Base-by-base conservation (phyloP, 2,329 filamentous ascomycete genomes). In the Periglandula ipomoeae region DNA sequence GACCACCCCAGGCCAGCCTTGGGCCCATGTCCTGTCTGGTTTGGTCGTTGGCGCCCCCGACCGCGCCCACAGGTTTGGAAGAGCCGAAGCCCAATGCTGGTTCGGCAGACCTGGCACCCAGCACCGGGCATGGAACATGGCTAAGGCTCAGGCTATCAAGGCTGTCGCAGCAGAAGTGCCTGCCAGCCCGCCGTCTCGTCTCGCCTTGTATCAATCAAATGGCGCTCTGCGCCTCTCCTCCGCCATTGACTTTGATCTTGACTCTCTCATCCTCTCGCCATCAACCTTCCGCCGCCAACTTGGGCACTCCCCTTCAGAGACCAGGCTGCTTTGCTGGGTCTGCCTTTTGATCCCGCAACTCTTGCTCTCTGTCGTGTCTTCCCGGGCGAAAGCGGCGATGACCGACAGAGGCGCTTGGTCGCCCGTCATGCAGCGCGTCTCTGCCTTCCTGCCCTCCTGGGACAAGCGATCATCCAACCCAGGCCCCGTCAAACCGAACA, bases 371-470 rank as follows among this genome's bases (percentile, higher is more conserved):
- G 57, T 61, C 61, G 58, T 59, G 55, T 58, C 58, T 53, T 60
- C 58, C 57, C 58, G 57, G 56, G 61, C 59, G 57, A 58, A 59
- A 56, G 58, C 58, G 61, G 57, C 58, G 58, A 62, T 64, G 55
- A 56, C 58, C 58, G 60, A 64, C 61, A 64, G 63, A 63, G 61
- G 60, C 61, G 51, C 50, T 56, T 57, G 52, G 58, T 54, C 57
- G 59, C 58, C 59, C 59, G 58, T 54, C 54, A 71, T 71, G 68
- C 68, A 71, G 65, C 66, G 68, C 58, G 67, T 71, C 53, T 71
- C 68, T 52, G 59, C 64, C 50, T 68, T 71, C 52, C 63, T 71
- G 51, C 68, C 68, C 53, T 68, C 68, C n/a, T 70, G 68, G 68
- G 68, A 71, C 53, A 71, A 65, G 60, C 69, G 69, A 57, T 64